Conservation (phyloP, 2,329 filamentous ascomycete genomes). For the Zymoseptoria brevis region DNA sequence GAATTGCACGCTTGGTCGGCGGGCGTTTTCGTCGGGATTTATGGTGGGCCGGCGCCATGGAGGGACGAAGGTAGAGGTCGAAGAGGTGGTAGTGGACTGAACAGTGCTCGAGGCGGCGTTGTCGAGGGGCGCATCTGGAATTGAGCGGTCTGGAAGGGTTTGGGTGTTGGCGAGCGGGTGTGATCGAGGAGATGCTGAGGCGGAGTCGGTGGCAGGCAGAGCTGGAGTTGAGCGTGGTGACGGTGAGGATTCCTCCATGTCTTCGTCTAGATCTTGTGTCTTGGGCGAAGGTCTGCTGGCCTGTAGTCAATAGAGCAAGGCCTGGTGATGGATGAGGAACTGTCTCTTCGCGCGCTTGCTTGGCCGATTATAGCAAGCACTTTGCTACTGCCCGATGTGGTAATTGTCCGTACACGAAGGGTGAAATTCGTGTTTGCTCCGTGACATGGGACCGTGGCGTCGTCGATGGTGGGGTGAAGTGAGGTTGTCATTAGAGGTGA, state of each 20-base stretch:
- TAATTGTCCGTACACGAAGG: background rate
- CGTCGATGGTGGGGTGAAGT: background rate
- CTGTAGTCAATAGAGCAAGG: background rate
- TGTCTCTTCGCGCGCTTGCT: background rate
- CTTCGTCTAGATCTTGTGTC: background rate
- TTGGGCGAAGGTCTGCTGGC: background rate
- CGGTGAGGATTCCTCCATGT: conserved; percentile 7
- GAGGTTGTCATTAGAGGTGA: background rate
- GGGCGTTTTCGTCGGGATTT: conserved; percentile 16
- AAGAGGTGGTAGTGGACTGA: conserved; percentile 3
- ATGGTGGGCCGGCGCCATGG: conserved; percentile 28
- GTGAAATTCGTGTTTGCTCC: background rate
- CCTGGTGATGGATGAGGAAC: background rate
- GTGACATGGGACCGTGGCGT: background rate
- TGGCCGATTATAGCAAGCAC: background rate
- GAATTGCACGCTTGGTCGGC: conserved; percentile 32
- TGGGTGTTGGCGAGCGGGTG: conserved; percentile 2
- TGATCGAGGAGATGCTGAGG: conserved; percentile 12
- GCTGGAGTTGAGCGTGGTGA: conserved; percentile 13
- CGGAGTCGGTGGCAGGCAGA: conserved; percentile 1
- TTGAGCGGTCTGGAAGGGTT: conserved; percentile 21
- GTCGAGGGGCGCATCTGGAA: conserved; percentile 19
- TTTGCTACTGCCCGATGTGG: background rate
- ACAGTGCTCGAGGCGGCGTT: conserved; percentile 6
- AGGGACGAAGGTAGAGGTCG: conserved; percentile 20